Percentiles rank a stretch among this genome's conserved stretches.
Conservation (phyloP, 2,329 filamentous ascomycete species). For the Hymenoscyphus occultus region DNA sequence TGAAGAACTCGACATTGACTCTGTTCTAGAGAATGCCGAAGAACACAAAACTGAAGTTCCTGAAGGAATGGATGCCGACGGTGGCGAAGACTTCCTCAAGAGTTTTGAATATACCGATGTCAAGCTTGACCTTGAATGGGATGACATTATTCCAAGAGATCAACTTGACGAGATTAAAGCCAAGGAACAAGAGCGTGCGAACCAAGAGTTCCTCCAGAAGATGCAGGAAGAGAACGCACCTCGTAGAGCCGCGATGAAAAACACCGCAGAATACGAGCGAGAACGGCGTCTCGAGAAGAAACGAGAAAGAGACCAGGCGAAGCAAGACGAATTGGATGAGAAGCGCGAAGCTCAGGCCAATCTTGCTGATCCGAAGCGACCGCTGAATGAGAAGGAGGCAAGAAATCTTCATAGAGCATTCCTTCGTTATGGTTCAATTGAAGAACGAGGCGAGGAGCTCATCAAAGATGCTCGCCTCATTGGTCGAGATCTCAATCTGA, state of each 20-base stretch:
- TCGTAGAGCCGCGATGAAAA: conserved; percentile 65
- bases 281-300: conserved; percentile 65
- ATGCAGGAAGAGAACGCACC: conserved; percentile 84
- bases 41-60: conserved; percentile 95
- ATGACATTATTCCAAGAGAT: conserved; percentile 95
- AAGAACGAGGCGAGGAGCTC: conserved; percentile 84
- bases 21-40: conserved; percentile 93
- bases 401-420: conserved; percentile 88
- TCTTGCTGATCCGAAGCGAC: conserved; percentile 79
- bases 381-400: conserved; percentile 87
- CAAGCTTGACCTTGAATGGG: conserved; percentile 96
- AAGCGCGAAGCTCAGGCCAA: conserved; percentile 70
- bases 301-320: conserved; percentile 59
- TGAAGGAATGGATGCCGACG: conserved; percentile 90
- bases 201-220: conserved; percentile 78
- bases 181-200: conserved; percentile 79
- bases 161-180: conserved; percentile 85
- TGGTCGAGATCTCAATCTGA: conserved; percentile 77
- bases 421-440: conserved; percentile 85
- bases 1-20: conserved; percentile 96
- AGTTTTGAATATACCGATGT: conserved; percentile 93
- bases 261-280: conserved; percentile 55
- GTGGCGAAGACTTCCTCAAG: conserved; percentile 92
- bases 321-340: conserved; percentile 66
- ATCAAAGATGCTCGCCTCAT: conserved; percentile 80